A percentile compares a stretch with the other conserved stretches of the same genome.
These are phyloP conservation scores for Clohesyomyces aquaticus DNA, from an alignment of 495 filamentous ascomycete species.

Conservation along the genomic window DNA sequence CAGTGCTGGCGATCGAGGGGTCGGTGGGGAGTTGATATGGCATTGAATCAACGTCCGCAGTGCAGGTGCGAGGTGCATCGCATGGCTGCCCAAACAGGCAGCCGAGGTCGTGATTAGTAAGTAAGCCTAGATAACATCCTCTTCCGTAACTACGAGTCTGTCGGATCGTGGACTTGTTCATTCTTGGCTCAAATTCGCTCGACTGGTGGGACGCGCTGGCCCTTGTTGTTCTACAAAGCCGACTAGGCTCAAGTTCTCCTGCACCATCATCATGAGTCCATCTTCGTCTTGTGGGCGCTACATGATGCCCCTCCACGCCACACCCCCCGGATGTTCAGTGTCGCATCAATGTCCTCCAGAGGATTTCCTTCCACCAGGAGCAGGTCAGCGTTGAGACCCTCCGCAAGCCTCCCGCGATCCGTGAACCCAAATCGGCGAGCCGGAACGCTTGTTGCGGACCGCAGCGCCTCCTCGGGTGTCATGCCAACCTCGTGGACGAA, in stretches of 20 bases:
- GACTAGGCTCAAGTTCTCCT: too few relatives aligned
- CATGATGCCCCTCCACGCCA: constrained; percentile 41
- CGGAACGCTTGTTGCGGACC: constrained; percentile 41
- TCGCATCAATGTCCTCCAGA: constrained; percentile 45
- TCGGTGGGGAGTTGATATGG: constrained; percentile 27
- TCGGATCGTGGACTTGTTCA: too few relatives aligned
- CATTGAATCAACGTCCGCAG: constrained; percentile 2
- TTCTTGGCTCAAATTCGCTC: too few relatives aligned
- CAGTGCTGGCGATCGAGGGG: constrained; percentile 13
- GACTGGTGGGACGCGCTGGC: too few relatives aligned
- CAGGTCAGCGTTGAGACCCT: constrained; percentile 45
- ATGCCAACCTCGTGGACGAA: constrained; percentile 46
- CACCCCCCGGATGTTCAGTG: constrained; percentile 45
- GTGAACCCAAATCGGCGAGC: constrained; percentile 45
- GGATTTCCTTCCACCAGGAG: constrained; percentile 47
- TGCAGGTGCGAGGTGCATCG: not conserved
- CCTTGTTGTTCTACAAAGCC: too few relatives aligned
- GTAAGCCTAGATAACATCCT: not conserved
- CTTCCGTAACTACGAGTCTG: too few relatives aligned
- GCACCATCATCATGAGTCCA: constrained; percentile 9
- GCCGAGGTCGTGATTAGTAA: not conserved
- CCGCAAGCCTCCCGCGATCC: constrained; percentile 43
- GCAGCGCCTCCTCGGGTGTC: constrained; percentile 43
- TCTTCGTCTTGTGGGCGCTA: constrained; percentile 17
- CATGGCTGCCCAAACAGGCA: too few relatives aligned